Evolutionary conservation across 1,284 basidiomycete species (phyloP), one percentile per base, ranked within the genome.

Genomic region (Ceratobasidium sp.): DNA sequence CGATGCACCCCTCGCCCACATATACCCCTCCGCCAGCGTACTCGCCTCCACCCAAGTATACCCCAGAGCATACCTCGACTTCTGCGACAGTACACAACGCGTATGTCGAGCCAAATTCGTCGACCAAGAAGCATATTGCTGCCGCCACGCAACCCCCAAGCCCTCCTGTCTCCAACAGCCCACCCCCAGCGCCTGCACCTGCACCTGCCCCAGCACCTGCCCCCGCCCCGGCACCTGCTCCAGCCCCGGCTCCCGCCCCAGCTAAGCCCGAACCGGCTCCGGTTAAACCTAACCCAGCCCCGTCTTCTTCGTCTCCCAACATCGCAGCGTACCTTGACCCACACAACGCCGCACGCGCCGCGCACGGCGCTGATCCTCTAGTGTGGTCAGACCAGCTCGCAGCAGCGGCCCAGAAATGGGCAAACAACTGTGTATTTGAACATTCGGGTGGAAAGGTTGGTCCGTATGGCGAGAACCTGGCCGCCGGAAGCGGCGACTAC

Each of bases 381-480:
- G 81, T 79, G 7, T 91, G 90, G 90, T 88, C 88, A 3, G 70
- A 82, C 6, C 79, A 82, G 4, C 84, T 90, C 54, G 89, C 88
- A 13, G 80, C 80, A 38, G 85, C 83, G 64, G 90, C 90, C 4
- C 84, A 84, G 78, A n/a, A 78, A 52, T 91, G 89, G 90, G 89
- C 88, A 10, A 84, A 86, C 67, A 81, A 79, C 4, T 91, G 90
- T 82, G 82, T 84, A 42, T 87, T 90, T 79, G 77, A 84, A 79
- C 87, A 89, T 80, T 87, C 88, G 2, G 83, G 85, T 15, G 78
- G 78, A 26, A 59, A n/a, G 26, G 13, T 77, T 46, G 88, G 81
- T 7, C 83, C 85, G 13, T 89, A 89, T 78, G 88, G 90, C 75
- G 87, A 92, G 82, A 90, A 90, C 81, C 85, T 91, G 46, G 87